phyloP scores from a whole-genome alignment of 768 basidiomycete genomes.

The Termitomyces sp. region DNA sequence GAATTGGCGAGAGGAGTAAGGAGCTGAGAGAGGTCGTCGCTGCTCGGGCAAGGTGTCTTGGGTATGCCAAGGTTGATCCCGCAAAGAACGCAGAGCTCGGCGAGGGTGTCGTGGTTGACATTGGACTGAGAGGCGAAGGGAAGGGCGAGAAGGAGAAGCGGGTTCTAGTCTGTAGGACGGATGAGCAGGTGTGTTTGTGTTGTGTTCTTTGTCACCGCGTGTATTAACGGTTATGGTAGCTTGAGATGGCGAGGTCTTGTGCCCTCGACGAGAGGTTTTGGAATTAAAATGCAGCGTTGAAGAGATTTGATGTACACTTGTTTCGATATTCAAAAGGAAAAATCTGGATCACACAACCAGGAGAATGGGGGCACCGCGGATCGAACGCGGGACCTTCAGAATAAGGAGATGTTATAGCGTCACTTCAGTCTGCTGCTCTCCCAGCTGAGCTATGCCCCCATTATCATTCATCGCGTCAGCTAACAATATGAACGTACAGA shows the following conservation, averaged over 20 bases:
- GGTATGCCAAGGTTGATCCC: slow-evolving; percentile 49
- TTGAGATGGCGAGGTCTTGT: slow-evolving; percentile 42
- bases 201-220: neutral
- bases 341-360: neutral
- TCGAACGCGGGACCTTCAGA: slow-evolving; percentile 13
- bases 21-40: slow-evolving; percentile 60
- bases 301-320: neutral
- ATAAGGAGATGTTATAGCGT: neutral
- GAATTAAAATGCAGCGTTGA: neutral
- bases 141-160: slow-evolving; percentile 21
- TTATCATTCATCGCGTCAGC: neutral
- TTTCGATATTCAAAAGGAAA: too few species aligned
- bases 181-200: slow-evolving; percentile 48
- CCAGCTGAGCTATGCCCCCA: slow-evolving; percentile 13
- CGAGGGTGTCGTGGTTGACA: slow-evolving; percentile 43
- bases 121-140: slow-evolving; percentile 30
- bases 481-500: too few species aligned
- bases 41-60: slow-evolving; percentile 54
- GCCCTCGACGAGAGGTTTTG: slow-evolving; percentile 26
- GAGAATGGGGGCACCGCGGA: slow-evolving; percentile 9
- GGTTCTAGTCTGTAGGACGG: slow-evolving; percentile 62
- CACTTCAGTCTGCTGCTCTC: slow-evolving; percentile 13
- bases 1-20: slow-evolving; percentile 77
- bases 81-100: slow-evolving; percentile 43
- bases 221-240: slow-evolving; percentile 18